A percentile compares a stretch with the other conserved stretches of the same genome.
These are phyloP conservation scores for Colletotrichum tropicale DNA, from an alignment of 2,329 filamentous ascomycete species.

Conservation along the genomic window DNA sequence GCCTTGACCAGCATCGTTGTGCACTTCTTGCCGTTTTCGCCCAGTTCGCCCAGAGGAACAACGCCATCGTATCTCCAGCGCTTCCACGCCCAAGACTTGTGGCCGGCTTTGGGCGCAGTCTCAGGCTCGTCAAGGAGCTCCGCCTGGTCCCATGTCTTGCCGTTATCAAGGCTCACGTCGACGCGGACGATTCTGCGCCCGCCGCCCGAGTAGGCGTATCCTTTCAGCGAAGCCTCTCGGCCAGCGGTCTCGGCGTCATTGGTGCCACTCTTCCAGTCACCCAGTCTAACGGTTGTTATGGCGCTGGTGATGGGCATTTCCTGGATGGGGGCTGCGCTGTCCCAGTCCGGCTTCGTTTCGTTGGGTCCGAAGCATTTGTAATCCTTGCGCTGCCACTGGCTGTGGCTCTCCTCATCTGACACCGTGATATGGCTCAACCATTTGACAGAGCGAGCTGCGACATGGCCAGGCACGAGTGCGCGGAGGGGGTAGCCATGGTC, in stretches of 20 bases:
- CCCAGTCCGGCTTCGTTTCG: constrained; percentile 64
- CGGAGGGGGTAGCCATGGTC: constrained; percentile 72
- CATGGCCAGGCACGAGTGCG: constrained; percentile 67
- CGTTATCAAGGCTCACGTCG: constrained; percentile 68
- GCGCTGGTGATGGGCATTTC: constrained; percentile 73
- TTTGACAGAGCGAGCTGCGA: constrained; percentile 71
- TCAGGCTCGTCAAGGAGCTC: constrained; percentile 56
- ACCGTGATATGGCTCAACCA: constrained; percentile 70
- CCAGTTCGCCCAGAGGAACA: constrained; percentile 37
- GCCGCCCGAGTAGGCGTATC: constrained; percentile 73
- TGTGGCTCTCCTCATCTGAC: constrained; percentile 68
- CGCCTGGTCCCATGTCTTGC: constrained; percentile 68
- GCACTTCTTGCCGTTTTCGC: constrained; percentile 38
- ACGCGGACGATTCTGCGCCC: constrained; percentile 71
- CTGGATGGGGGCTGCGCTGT: constrained; percentile 66
- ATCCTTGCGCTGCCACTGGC: constrained; percentile 69
- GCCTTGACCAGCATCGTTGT: constrained; percentile 68
- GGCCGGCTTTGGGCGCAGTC: constrained; percentile 32
- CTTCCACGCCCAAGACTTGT: constrained; percentile 67
- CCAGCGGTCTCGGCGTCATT: not conserved
- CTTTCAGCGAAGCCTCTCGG: constrained; percentile 48
- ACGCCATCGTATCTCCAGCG: constrained; percentile 62
- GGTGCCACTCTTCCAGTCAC: constrained; percentile 32
- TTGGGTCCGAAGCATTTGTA: constrained; percentile 75
- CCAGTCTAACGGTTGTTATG: constrained; percentile 57